Evolutionary conservation across 306 rosid species (phyloP), one percentile per base, ranked within the genome.

Genomic region (Chamaecrista fasciculata): DNA sequence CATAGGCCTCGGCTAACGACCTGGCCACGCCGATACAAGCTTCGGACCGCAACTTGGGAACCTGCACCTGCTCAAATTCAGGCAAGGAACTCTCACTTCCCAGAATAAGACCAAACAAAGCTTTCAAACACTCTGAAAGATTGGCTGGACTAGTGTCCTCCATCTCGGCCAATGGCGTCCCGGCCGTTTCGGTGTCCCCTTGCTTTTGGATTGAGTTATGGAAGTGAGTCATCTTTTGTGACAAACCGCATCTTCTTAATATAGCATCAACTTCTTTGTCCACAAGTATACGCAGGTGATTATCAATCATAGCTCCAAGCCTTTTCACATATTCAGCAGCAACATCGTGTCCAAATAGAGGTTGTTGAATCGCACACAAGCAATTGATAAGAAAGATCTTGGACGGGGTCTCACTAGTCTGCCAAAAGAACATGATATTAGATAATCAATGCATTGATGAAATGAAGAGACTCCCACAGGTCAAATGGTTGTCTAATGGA

Each of bases 1-100:
- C 96, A 65, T 91, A 91, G 47, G 83, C 89, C 69, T 88, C 91
- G 4, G 92, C 96, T 59, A 94, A 74, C 28, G 91, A 87, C 78
- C 83, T 78, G 43, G 97, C 97, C 50, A 94, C 95, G 51, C 89
- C 88, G 21, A 87, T 55, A 55, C 91, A 82, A 62, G 97, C 99
- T 78, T 88, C 97, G 12, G 97, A 89, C 11, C 96, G 97, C 81
- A 91, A 74, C 80, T 70, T 85, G 4, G 99, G 99, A 72, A 86
- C 97, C 82, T 91, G 97, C 80, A 94, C 86, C 79, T 80, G 97
- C 88, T 94, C 97, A 70, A 88, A 94, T 84, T 94, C 97, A 0
- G 96, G 97, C 67, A 94, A 78, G 24, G 91, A 86, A 74, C 89
- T 87, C 70, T 91, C 96, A 28, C 91, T 88, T 51, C 97, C 99